Base-by-base conservation (phyloP, 108 stramenopile genomes). In the Cyclostephanos invisitatus region DNA sequence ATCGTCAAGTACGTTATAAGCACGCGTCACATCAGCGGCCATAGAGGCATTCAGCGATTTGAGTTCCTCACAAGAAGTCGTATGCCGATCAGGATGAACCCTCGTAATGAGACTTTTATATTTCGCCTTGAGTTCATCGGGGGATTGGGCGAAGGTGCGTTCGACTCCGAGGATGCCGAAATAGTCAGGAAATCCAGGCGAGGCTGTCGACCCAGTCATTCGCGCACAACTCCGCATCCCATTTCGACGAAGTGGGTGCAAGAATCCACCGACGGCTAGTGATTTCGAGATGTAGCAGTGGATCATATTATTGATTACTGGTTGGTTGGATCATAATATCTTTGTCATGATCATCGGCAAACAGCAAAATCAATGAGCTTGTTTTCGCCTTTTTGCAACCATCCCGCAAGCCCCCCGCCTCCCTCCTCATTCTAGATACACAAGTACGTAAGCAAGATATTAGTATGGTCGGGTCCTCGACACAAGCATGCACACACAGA, bases 101-200 rank as follows among this genome's bases (percentile, higher is more conserved):
- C 85, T 66, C 10, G 51, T 81, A 88, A 92, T 92, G 57, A 92
- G 77, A n/a, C 53, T 17, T 64, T 78, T 84, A 54, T 92, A 92
- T 37, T 64, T 76, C 18, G 64, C 22, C 60, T 89, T 85, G 21
- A 92, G 75, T 70, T 82, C 77, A 2, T 61, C 22, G 10, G 37
- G 47, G 27, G 73, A 63, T 49, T 87, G 67, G 0, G 57, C 58
- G 66, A 83, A 91, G 28, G 29, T 54, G 25, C 53, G 53, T 54
- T 15, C 53, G 22, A 54, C 53, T 25, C 53, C 53, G 25, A 54
- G 25, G 21, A 54, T 54, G 12, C 0, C 53, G 22, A 54, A 54
- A 54, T 54, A 54, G 53, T 54, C 25, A 8, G 25, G 53, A 24
- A 54, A 27, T 54, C 24, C 53, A 5, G 51, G 21, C 1, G 53